Conservation (phyloP, 768 basidiomycete species). For the Tulasnella sp. region DNA sequence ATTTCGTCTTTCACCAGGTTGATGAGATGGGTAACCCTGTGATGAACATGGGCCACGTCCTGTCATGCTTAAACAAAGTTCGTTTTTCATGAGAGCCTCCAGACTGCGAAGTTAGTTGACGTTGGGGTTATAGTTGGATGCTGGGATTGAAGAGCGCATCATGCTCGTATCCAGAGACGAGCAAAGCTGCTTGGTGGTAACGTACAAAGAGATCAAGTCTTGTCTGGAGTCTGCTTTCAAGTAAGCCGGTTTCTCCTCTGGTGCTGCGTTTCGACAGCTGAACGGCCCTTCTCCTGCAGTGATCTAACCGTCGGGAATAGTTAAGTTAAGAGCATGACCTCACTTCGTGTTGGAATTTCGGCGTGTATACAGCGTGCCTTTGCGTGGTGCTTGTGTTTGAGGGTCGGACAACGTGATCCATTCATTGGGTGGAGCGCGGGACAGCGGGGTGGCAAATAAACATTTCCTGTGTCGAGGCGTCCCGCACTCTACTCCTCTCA, state of each 20-base stretch:
- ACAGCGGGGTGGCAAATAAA: background rate
- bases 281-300: background rate
- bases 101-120: background rate
- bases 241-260: conserved; percentile 44
- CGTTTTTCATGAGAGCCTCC: conserved; percentile 27
- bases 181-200: conserved; percentile 91
- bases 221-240: conserved; percentile 80
- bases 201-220: conserved; percentile 83
- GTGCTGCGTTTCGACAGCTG: background rate
- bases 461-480: background rate
- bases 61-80: conserved; percentile 91
- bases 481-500: background rate
- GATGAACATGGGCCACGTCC: conserved; percentile 83
- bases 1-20: conserved; percentile 97
- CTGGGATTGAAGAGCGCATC: conserved; percentile 86
- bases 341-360: background rate
- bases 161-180: conserved; percentile 96
- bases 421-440: background rate
- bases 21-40: conserved; percentile 87
- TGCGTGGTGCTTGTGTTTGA: background rate
- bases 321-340: background rate
- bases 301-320: background rate
- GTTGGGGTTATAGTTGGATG: conserved; percentile 62
- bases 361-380: background rate
- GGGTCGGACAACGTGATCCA: background rate